Base-by-base conservation (phyloP, 768 basidiomycete species). In the Trametes cubensis region DNA sequence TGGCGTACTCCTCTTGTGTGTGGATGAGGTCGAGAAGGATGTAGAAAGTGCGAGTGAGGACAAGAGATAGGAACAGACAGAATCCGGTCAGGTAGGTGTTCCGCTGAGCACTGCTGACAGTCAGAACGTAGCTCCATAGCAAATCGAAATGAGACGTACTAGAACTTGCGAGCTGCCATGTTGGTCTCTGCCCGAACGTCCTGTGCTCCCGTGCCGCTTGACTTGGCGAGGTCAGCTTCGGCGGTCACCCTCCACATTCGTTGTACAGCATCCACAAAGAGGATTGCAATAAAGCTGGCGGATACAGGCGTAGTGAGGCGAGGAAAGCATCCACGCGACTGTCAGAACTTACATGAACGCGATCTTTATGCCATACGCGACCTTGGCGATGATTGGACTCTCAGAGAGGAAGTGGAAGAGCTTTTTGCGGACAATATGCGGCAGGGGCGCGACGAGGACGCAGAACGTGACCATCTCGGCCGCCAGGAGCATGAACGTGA, bases 41-140 rank as follows among this genome's bases (percentile, higher is more conserved):
- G 73, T 89, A 88, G 79, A 98, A 98, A 4, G 90, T 92, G 69
- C 95, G 88, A 2, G 95, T 90, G 67, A 98, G 86, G 67, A 97
- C 89, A 59, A 98, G 87, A 10, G 96, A 97, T 21, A 99, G 87
- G 87, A 98, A 97, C 48, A 99, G 82, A 62, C 90, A 93, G 74
- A 94, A 95, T 0, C 92, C 92, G 7, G 95, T 95, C 17, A 98
- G 83, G 73, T 98, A 98, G 61, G 89, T 87, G 72, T 96, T 97
- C 58, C 94, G 83, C 73, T 95, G 93, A 2, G 93, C 83, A 69
- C 92, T 94, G 61, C 52, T 23, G 40, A 10, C 3, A 6, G 2
- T 15, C n/a, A 49, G 46, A 15, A 6, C 14, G 48, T 28, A 11
- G 8, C 15, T 10, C 26, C 15, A 13, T n/a, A 26, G 26, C 0